Base-by-base conservation (phyloP, 768 basidiomycete species). In the Tubosaeta sp. region DNA sequence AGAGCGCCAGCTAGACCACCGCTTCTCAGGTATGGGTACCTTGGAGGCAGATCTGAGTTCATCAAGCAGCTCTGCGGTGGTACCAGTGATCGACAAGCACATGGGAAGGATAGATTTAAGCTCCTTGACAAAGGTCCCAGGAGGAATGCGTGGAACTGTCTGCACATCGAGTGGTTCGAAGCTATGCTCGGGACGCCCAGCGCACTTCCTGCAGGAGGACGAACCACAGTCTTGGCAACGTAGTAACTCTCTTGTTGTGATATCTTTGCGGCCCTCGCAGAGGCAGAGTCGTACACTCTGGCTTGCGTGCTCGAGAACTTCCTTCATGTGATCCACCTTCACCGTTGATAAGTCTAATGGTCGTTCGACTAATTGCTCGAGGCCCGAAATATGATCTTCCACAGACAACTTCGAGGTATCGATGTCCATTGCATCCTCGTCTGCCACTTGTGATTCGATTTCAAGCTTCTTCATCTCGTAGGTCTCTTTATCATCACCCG, bases 111-210 rank as follows among this genome's bases (percentile, higher is more conserved):
- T 74, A 1, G 85, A 78, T 66, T 91, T 94, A 48, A 95, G 76
- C 55, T 80, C 76, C 61, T 79, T 80, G n/a, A 83, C 80, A 64
- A 95, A 96, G 9, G 77, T 73, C 12, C 77, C 75, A 2, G 94
- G 94, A 5, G 78, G 72, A 9, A 89, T 64, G n/a, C 94, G 84
- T 16, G 79, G 74, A 42, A 80, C 64, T 10, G 69, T 62, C 5
- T 62, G 67, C 24, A 79, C 58, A 55, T 86, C 80, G 46, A 90
- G 78, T 0, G 73, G 68, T 18, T 67, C 63, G 55, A 82, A 83
- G 57, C 84, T 87, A 67, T 97, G 94, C 59, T 94, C 89, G 0
- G 94, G 94, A 57, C 91, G 84, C 24, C 92, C 93, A 36, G 89
- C 90, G 63, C 93, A 95, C 64, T 85, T 86, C 56, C 78, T 77